Evolutionary conservation across 2,329 filamentous ascomycete species (phyloP).

Genomic region (Bertia moriformis): DNA sequence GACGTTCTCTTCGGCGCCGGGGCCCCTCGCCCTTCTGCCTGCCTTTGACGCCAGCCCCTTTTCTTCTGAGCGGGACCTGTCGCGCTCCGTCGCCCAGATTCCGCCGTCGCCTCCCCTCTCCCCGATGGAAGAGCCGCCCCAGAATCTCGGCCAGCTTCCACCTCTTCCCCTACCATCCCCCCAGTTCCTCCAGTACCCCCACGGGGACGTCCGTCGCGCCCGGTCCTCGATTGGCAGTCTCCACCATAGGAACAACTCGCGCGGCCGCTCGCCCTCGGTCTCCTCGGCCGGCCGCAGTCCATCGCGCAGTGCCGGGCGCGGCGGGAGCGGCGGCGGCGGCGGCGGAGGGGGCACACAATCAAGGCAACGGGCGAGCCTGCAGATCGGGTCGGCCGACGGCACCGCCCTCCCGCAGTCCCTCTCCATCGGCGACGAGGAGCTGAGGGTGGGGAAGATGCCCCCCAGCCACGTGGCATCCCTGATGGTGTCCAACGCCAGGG

Average conservation of each 20-base stretch:
- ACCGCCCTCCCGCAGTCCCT: too few relatives aligned
- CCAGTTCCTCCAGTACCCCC: not conserved
- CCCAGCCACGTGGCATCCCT: not conserved
- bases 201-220: not conserved
- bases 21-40: too few relatives aligned
- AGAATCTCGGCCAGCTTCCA: too few relatives aligned
- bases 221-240: not conserved
- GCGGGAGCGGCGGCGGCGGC: too few relatives aligned
- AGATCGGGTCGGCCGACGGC: not conserved
- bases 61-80: too few relatives aligned
- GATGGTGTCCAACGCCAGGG: not conserved
- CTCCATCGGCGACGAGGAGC: too few relatives aligned
- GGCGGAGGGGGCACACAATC: too few relatives aligned
- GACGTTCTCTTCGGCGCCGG: slow-evolving; percentile 4
- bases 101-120: not conserved
- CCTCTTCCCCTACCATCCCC: not conserved
- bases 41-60: slow-evolving; percentile 4
- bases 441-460: not conserved
- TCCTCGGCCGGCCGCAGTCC: not conserved
- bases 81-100: slow-evolving; percentile 7
- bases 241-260: too few relatives aligned
- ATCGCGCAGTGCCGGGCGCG: not conserved
- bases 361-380: not conserved
- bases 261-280: not conserved
- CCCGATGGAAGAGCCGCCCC: not conserved